A percentile compares a stretch with the other conserved stretches of the same genome.
These are phyloP conservation scores for Hyphodiscus hymeniophilus DNA, from an alignment of 495 filamentous ascomycete species.

Conservation along the genomic window DNA sequence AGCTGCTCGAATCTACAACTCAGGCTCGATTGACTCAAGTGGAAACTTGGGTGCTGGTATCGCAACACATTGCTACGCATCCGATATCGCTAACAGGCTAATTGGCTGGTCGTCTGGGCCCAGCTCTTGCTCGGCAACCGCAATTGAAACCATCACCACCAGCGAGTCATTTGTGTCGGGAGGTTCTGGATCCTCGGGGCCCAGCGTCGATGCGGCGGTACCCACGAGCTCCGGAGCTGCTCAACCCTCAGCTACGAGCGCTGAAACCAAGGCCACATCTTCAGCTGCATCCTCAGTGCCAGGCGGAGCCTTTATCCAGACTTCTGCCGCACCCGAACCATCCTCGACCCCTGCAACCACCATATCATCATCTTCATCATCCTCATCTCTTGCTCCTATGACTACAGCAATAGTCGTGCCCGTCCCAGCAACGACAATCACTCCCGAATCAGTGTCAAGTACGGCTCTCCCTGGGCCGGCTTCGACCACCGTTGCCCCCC, in stretches of 20 bases:
- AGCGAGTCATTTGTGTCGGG: background rate
- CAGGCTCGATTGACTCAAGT: constrained; percentile 27
- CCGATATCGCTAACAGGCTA: constrained; percentile 38
- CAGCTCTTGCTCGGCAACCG: background rate
- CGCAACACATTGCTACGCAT: constrained; percentile 40
- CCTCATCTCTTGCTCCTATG: background rate
- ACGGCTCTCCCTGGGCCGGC: no score
- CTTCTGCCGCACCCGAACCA: background rate
- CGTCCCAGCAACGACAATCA: background rate
- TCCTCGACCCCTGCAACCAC: background rate
- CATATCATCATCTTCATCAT: no score
- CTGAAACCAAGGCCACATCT: background rate
- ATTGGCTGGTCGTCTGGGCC: constrained; percentile 22
- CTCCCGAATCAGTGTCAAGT: background rate
- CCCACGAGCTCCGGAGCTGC: background rate
- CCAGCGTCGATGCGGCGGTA: background rate
- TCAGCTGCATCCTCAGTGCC: background rate
- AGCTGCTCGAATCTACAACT: constrained; percentile 47
- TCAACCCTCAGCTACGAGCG: background rate
- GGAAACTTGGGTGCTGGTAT: background rate
- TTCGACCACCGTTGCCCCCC: background rate
- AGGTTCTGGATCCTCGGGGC: background rate
- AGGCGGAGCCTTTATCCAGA: no score
- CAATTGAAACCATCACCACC: background rate
- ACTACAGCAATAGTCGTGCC: background rate